Base-by-base conservation (phyloP, 768 basidiomycete genomes). In the Suillus plorans region DNA sequence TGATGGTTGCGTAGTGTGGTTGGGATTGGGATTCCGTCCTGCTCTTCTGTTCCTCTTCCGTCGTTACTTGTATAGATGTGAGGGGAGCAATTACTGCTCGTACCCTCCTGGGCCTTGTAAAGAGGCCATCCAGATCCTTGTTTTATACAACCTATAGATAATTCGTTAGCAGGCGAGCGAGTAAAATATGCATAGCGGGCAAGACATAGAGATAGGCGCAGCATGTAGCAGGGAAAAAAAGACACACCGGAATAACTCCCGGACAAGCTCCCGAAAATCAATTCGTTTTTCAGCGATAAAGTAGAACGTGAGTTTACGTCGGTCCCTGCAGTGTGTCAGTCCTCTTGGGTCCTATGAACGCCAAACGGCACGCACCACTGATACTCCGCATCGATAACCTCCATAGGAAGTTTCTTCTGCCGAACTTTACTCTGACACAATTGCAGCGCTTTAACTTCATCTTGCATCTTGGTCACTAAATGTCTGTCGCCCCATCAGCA, bases 311-410 rank as follows among this genome's bases (percentile, higher is more conserved):
- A 99, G 79, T 80, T 99, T 99, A 76, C 95, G 92, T 64, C 97
- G 92, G 78, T 99, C 97, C 94, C 94, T 95, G 70, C 25, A 59
- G 16, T 1, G 31, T 60, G 14, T 67, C 42, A 60, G 39, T 13
- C 47, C 22, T 22, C 49, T 22, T 7, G 49, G 14, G 22, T 16
- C 25, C 13, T 50, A 22, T 8, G 1, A 20, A n/a, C 14, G 3
- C 14, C 22, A 13, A 18, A 63, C 53, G 1, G 16, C 44, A 79
- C 90, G 36, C 63, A 95, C 95, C 95, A 99, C 74, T 99, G 97
- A 80, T 96, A 99, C 78, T 99, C 97, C 39, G 96, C 97, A 77
- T 98, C 97, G 58, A 97, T 89, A 64, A 99, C 95, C 77, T 98
- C 94, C 97, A 99, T 99, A 20, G 95, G 95, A 73, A 98, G 79